Percentiles rank a stretch among this genome's conserved stretches.
Conservation (phyloP, 129 eudicot genomes). For the Ambrosia trifida region DNA sequence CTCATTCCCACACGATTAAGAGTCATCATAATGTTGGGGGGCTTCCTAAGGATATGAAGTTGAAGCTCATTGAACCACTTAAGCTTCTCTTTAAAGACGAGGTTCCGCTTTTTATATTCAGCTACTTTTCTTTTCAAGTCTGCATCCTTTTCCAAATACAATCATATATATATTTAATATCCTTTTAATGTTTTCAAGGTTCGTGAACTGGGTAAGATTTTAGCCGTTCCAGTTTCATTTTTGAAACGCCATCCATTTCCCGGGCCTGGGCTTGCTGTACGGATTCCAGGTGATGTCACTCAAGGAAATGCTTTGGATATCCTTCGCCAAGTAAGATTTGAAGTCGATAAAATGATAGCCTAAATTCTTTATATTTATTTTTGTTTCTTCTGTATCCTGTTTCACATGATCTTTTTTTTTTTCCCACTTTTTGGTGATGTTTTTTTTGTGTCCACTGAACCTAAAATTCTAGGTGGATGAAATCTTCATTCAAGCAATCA, state of each 20-base stretch:
- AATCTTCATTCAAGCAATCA: slow-evolving; percentile 83
- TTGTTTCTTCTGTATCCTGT: not conserved
- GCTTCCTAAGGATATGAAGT: slow-evolving; percentile 93
- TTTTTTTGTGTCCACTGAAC: not conserved
- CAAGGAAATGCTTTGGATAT: slow-evolving; percentile 85
- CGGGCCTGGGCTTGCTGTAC: slow-evolving; percentile 96
- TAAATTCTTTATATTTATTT: not conserved
- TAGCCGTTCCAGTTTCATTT: slow-evolving; percentile 70
- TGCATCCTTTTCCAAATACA: slow-evolving; percentile 42
- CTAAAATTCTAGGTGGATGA: slow-evolving; percentile 63
- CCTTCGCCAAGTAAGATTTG: slow-evolving; percentile 66
- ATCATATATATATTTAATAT: slow-evolving; percentile 35
- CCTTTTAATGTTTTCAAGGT: slow-evolving; percentile 46
- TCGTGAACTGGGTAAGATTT: slow-evolving; percentile 83
- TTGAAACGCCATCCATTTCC: slow-evolving; percentile 96
- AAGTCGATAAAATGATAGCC: not conserved
- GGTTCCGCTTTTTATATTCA: slow-evolving; percentile 36
- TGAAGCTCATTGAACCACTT: slow-evolving; percentile 94
- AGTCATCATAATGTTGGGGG: slow-evolving; percentile 98
- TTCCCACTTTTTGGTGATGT: not conserved
- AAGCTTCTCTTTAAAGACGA: slow-evolving; percentile 91
- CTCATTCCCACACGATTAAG: slow-evolving; percentile 94
- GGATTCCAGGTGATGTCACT: slow-evolving; percentile 89
- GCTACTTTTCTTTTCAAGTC: not conserved
- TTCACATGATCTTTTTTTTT: not conserved